Percentiles rank a stretch among this genome's conserved stretches.
phyloP scores from a whole-genome alignment of 371 early-diverging fungal species.

The Mucor circinelloides region DNA sequence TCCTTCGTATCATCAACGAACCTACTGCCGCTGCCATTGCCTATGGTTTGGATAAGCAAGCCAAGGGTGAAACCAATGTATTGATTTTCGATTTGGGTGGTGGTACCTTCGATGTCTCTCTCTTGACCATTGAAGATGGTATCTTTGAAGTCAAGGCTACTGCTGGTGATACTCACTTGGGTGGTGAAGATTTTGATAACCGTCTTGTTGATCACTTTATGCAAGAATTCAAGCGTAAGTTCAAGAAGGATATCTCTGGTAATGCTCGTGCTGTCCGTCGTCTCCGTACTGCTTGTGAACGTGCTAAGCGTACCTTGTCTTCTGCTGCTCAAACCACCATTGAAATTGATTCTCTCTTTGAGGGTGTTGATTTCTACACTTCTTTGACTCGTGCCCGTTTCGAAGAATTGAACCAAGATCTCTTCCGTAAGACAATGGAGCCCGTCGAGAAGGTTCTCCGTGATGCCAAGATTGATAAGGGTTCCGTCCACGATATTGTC shows the following conservation, averaged over 20 bases:
- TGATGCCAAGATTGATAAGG: slow-evolving; percentile 92
- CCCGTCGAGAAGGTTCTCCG: slow-evolving; percentile 82
- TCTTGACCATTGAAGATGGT: slow-evolving; percentile 91
- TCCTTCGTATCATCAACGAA: slow-evolving; percentile 95
- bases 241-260: slow-evolving; percentile 70
- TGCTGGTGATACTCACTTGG: slow-evolving; percentile 94
- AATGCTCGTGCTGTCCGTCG: slow-evolving; percentile 89
- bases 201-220: slow-evolving; percentile 77
- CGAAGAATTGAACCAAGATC: slow-evolving; percentile 89
- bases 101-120: slow-evolving; percentile 98
- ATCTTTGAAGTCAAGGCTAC: slow-evolving; percentile 95
- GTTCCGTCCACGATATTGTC: slow-evolving; percentile 91
- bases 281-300: slow-evolving; percentile 92
- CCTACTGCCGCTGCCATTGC: slow-evolving; percentile 98
- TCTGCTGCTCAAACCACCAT: slow-evolving; percentile 79
- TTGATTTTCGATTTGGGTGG: slow-evolving; percentile 98
- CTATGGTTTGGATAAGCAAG: slow-evolving; percentile 88
- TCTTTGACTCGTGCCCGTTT: slow-evolving; percentile 92
- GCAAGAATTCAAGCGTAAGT: slow-evolving; percentile 82
- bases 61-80: slow-evolving; percentile 75
- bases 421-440: slow-evolving; percentile 82
- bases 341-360: slow-evolving; percentile 87
- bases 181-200: slow-evolving; percentile 98
- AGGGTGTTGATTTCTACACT: slow-evolving; percentile 84
- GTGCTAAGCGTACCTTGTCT: slow-evolving; percentile 94